Conservation (phyloP, 352 stramenopile species). For the Pythium periplocum region DNA sequence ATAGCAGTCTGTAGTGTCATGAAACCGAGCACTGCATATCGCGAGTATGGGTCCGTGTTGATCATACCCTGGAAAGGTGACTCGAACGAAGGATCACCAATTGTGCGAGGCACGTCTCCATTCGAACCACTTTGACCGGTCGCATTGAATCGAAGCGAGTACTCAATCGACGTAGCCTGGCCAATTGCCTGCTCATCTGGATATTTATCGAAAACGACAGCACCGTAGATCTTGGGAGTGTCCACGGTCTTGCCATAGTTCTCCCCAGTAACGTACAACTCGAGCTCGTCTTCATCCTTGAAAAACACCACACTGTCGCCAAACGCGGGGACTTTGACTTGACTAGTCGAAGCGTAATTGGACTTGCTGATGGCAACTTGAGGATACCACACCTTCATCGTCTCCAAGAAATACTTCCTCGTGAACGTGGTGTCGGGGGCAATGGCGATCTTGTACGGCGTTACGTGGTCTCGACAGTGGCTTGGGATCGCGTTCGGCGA, state of each 20-base stretch:
- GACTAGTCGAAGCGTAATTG: slow-evolving; percentile 8
- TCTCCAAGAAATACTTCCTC: slow-evolving; percentile 56
- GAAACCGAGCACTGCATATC: slow-evolving; percentile 43
- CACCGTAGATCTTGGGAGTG: slow-evolving; percentile 45
- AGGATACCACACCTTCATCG: slow-evolving; percentile 50
- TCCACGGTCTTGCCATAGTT: slow-evolving; percentile 43
- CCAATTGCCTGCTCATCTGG: slow-evolving; percentile 38
- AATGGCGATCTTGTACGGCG: slow-evolving; percentile 50
- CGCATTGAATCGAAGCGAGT: slow-evolving; percentile 61
- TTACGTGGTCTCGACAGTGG: slow-evolving; percentile 25
- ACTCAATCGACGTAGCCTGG: slow-evolving; percentile 41
- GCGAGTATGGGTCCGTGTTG: slow-evolving; percentile 28
- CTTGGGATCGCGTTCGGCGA: slow-evolving; percentile 30
- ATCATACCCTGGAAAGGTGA: slow-evolving; percentile 40
- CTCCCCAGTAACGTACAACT: slow-evolving; percentile 31
- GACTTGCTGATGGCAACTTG: slow-evolving; percentile 21
- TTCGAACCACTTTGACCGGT: slow-evolving; percentile 20
- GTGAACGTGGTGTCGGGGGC: slow-evolving; percentile 51
- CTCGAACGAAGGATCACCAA: slow-evolving; percentile 43
- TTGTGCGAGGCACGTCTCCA: slow-evolving; percentile 33
- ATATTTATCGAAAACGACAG: slow-evolving; percentile 53
- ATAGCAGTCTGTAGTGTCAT: slow-evolving; percentile 66
- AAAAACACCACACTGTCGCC: slow-evolving; percentile 67
- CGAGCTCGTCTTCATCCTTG: slow-evolving; percentile 28
- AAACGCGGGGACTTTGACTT: slow-evolving; percentile 37